phyloP scores from a whole-genome alignment of 139 green algal species.

The Desmodesmus armatus region DNA sequence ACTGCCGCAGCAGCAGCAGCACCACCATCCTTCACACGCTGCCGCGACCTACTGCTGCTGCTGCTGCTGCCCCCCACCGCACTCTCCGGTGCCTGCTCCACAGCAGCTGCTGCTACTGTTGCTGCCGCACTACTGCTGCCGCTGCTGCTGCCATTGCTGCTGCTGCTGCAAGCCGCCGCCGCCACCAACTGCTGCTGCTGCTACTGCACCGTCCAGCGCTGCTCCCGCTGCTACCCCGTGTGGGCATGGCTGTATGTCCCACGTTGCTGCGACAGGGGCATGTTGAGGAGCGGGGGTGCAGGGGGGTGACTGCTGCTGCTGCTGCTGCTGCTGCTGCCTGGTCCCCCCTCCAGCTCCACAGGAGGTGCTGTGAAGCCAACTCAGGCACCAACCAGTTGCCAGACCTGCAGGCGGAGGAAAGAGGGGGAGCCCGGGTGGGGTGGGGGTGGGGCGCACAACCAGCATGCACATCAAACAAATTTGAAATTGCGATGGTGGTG shows the following conservation, averaged over 20 bases:
- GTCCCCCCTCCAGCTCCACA: slow-evolving; percentile 30
- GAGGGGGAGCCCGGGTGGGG: no score
- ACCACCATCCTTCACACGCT: neutral
- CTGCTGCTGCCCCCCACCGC: neutral
- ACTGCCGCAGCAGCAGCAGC: neutral
- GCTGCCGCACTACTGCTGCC: slow-evolving; percentile 12
- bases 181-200: neutral
- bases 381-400: slow-evolving; percentile 32
- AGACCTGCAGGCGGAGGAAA: no score
- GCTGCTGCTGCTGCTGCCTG: neutral
- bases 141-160: neutral
- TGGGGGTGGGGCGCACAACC: no score
- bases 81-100: neutral
- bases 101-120: slow-evolving; percentile 26
- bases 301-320: slow-evolving; percentile 21
- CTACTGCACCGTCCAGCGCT: neutral
- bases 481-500: no score
- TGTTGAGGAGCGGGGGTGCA: neutral
- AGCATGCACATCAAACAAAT: no score
- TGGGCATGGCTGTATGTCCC: neutral
- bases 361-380: slow-evolving; percentile 30
- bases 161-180: neutral
- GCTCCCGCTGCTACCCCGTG: neutral
- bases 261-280: neutral
- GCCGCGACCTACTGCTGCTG: neutral